Percentiles rank a stretch among this genome's conserved stretches.
Conservation (phyloP, 768 basidiomycete species). For the Russula griseocarnosa region DNA sequence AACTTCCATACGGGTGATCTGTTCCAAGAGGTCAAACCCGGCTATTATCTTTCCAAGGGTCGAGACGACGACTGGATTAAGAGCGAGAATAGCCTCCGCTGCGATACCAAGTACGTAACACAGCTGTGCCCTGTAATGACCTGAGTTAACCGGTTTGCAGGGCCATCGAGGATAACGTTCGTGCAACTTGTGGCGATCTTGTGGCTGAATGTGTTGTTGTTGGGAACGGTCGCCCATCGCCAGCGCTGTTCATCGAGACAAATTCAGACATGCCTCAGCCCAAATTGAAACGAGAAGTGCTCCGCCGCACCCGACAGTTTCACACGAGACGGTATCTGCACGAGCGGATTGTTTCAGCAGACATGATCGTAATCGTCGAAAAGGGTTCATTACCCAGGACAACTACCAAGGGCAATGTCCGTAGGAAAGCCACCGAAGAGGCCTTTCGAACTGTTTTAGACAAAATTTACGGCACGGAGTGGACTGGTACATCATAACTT, state of each 20-base stretch:
- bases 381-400: slow-evolving; percentile 68
- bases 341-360: slow-evolving; percentile 63
- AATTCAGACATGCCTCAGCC: slow-evolving; percentile 44
- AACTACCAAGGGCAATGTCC: slow-evolving; percentile 78
- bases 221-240: slow-evolving; percentile 70
- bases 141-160: slow-evolving; percentile 33
- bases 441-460: slow-evolving; percentile 55
- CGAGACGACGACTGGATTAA: slow-evolving; percentile 87
- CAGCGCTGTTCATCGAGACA: slow-evolving; percentile 72
- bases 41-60: slow-evolving; percentile 61
- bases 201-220: slow-evolving; percentile 75
- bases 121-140: background rate
- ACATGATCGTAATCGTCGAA: slow-evolving; percentile 66
- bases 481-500: slow-evolving; percentile 13
- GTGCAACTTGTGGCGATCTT: slow-evolving; percentile 57
- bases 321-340: slow-evolving; percentile 73
- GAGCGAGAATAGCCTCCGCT: slow-evolving; percentile 70
- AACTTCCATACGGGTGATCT: slow-evolving; percentile 79
- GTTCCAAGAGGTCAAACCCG: slow-evolving; percentile 60
- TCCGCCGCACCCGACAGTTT: slow-evolving; percentile 69
- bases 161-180: slow-evolving; percentile 74
- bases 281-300: slow-evolving; percentile 65
- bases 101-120: slow-evolving; percentile 59
- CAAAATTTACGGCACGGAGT: slow-evolving; percentile 43
- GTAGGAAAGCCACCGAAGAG: slow-evolving; percentile 72